Conservation (phyloP, 192 early-diverging fungal species). For the Podochytrium sp. region DNA sequence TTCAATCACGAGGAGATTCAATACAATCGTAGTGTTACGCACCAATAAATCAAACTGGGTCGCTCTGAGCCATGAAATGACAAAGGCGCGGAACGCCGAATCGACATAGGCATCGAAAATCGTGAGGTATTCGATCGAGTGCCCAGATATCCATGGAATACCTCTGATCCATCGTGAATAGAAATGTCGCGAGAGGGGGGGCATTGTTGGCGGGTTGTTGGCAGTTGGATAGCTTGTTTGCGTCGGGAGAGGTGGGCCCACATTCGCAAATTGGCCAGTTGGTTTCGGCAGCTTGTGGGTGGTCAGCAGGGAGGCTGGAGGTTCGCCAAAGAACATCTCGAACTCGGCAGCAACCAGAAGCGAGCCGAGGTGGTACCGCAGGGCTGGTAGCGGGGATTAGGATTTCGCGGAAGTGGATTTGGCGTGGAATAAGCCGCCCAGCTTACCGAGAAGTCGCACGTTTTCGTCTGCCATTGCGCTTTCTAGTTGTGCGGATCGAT, state of each 20-base stretch:
- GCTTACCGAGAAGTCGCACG: too few species aligned
- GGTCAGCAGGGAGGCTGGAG: background rate
- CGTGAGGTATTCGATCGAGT: constrained; percentile 24
- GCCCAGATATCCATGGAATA: constrained; percentile 39
- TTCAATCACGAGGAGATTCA: too few species aligned
- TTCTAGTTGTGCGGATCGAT: too few species aligned
- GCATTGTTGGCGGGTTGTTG: background rate
- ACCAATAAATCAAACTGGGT: constrained; percentile 47
- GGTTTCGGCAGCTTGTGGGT: constrained; percentile 6
- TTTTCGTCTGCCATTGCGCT: too few species aligned
- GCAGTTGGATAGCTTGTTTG: background rate
- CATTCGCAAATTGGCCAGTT: background rate
- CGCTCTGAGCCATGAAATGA: constrained; percentile 39
- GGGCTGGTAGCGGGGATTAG: too few species aligned
- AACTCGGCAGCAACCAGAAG: constrained; percentile 14
- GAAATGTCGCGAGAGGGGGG: constrained; percentile 34
- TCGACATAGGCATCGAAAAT: constrained; percentile 36
- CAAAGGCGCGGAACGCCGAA: constrained; percentile 27
- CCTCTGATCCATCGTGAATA: constrained; percentile 35
- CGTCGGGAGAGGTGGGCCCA: background rate
- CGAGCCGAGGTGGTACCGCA: constrained; percentile 18
- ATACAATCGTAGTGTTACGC: background rate
- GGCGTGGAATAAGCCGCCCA: too few species aligned
- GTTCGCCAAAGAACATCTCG: background rate
- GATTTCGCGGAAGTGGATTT: too few species aligned